Base-by-base conservation (phyloP, 305 asterid genomes). In the Fraxinus latifolia region DNA sequence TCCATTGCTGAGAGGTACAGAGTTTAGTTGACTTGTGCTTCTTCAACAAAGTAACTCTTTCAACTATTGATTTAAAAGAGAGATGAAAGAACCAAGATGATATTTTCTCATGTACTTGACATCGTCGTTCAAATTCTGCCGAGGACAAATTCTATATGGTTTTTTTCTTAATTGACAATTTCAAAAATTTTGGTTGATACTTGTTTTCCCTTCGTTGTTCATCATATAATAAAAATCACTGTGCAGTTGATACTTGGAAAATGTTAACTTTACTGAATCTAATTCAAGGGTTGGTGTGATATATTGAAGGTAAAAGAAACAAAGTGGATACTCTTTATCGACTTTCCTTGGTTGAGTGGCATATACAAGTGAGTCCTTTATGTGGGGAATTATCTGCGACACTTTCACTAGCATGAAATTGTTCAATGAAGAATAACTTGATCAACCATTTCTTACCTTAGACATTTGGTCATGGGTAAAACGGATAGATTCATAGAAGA, bases 1-100 rank as follows among this genome's bases (percentile, higher is more conserved):
- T 89, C 93, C 60, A 86, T 94, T 85, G 98, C 98, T 78, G 98
- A 96, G 91, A 92, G 97, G 98, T 96, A 87, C 47, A 65, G 50
- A 65, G 33, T 83, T 39, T 75, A 76, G 62, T 76, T 47, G 12
- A 32, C n/a, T 27, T 76, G 5, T 76, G 25, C 42, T 47, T 76
- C 9, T 76, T 76, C 36, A 6, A 15, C 25, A 36, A 58, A 25
- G 42, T 23, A 58, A 67, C 36, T 19, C 29, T 27, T 67, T 25
- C 19, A 9, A 9, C 34, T 67, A 27, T 27, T 67, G 36, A 19
- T 67, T 21, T 67, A 9, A 7, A 62, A 5, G 36, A 23, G 74
- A 67, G 1, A 1, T 27, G 36, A 67, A 67, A 67, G 36, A 65
- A 67, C 19, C 34, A 67, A 67, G 74, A 25, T 27, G 74, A 9